Base-by-base conservation (phyloP, 202 grass and related monocot species). In the Bolboschoenoplectus hybrid region DNA sequence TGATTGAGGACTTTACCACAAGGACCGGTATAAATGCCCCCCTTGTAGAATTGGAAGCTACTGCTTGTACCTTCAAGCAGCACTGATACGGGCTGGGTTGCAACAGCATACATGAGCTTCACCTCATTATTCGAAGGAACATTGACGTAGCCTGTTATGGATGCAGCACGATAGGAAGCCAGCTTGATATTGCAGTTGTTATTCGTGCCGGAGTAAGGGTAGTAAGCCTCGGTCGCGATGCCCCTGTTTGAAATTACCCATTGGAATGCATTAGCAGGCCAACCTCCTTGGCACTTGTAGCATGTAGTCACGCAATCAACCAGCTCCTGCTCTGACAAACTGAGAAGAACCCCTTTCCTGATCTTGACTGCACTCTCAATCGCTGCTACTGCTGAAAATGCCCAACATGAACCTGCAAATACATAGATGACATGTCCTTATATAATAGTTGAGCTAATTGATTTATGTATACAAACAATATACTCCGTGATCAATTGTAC, bases 251-350 rank as follows among this genome's bases (percentile, higher is more conserved):
- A 4, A 3, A 83, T 84, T n/a, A 87, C 44, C 9, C 89, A 88
- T 35, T 7, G 38, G 62, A 87, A 84, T 13, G 89, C 89, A 4
- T 78, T 34, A n/a, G 87, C 39, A 9, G 82, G 11, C 66, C 66
- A 84, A 3, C 91, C 91, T 8, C 16, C 10, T 9, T 85, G 86
- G 0, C 88, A 88, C 74, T 51, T 78, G 65, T 68, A 26, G 26
- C 26, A 26, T 35, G 62, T 61, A 67, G 14, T 70, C 32, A 82
- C 85, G n/a, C 89, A 93, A 44, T 93, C 89, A 4, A 93, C 63
- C 1, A 93, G 70, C 45, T 88, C 69, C 68, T 93, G 91, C 82
- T 93, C 89, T 9, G 87, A 93, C 47, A 75, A 49, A 75, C 26
- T 26, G 26, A 26, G 26, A 26, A 26, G 26, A 26, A 26, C 26